Conservation (phyloP, 495 filamentous ascomycete genomes). For the Sabuloglossum arenarium region DNA sequence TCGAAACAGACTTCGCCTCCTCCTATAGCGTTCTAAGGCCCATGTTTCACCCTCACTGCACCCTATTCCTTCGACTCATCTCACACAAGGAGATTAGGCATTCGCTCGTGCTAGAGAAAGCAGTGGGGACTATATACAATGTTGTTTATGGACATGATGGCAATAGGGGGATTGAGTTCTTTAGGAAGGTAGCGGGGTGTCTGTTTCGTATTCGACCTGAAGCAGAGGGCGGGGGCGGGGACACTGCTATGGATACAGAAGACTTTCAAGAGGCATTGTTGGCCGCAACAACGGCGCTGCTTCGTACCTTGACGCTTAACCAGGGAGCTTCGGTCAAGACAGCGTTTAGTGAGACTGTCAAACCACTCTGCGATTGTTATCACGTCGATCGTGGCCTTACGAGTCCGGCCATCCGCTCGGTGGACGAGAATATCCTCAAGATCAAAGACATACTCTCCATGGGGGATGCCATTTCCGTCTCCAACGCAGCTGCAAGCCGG, state of each 20-base stretch:
- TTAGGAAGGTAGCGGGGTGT: neutral
- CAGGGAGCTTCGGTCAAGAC: neutral
- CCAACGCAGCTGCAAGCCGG: neutral
- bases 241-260: neutral
- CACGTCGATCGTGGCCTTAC: neutral
- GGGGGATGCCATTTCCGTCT: neutral
- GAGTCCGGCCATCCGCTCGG: neutral
- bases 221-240: neutral
- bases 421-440: neutral
- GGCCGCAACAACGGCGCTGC: neutral
- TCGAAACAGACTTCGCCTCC: constrained; percentile 5
- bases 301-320: neutral
- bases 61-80: neutral
- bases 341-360: neutral
- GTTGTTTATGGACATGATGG: neutral
- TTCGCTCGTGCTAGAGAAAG: neutral
- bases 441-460: constrained; percentile 1
- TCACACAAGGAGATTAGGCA: neutral
- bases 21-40: neutral
- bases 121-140: neutral
- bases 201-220: neutral
- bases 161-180: neutral
- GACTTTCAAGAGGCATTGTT: neutral
- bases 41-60: neutral
- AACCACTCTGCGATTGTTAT: neutral